phyloP scores from a whole-genome alignment of 1,284 basidiomycete genomes.

The Cryptococcus wingfieldii region DNA sequence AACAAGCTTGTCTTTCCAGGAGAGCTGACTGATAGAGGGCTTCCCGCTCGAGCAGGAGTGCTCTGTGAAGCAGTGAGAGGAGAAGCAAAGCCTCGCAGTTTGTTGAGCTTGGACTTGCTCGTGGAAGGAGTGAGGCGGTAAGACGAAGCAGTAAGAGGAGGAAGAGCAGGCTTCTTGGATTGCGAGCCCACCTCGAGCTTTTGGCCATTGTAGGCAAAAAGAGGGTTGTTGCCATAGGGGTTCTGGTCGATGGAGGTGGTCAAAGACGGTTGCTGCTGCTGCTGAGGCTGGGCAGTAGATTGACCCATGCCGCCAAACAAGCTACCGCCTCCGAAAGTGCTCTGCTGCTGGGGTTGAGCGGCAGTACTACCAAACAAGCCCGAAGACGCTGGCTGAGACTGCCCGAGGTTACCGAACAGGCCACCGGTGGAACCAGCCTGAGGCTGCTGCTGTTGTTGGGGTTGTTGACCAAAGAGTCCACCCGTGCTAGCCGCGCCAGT shows the following conservation, averaged over 20 bases:
- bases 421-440: slow-evolving; percentile 38
- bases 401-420: slow-evolving; percentile 51
- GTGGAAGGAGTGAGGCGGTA: slow-evolving; percentile 45
- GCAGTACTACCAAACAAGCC: slow-evolving; percentile 50
- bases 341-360: slow-evolving; percentile 36
- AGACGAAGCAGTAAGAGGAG: slow-evolving; percentile 49
- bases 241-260: slow-evolving; percentile 80
- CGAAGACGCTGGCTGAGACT: slow-evolving; percentile 28
- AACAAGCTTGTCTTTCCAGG: slow-evolving; percentile 22
- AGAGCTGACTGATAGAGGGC: slow-evolving; percentile 21
- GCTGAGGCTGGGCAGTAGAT: slow-evolving; percentile 27
- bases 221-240: slow-evolving; percentile 75
- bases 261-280: slow-evolving; percentile 53
- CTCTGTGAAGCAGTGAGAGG: slow-evolving; percentile 40
- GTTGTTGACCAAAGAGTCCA: slow-evolving; percentile 42
- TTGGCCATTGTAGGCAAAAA: slow-evolving; percentile 51
- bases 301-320: slow-evolving; percentile 39
- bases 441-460: slow-evolving; percentile 22
- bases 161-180: slow-evolving; percentile 50
- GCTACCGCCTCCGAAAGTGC: slow-evolving; percentile 23
- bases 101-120: slow-evolving; percentile 48
- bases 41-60: slow-evolving; percentile 31
- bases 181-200: slow-evolving; percentile 42
- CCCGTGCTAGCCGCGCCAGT: background rate
- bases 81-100: slow-evolving; percentile 52